Evolutionary conservation across 495 filamentous ascomycete genomes (phyloP), one percentile per base, ranked within the genome.

Genomic region (Delitschia confertaspora): DNA sequence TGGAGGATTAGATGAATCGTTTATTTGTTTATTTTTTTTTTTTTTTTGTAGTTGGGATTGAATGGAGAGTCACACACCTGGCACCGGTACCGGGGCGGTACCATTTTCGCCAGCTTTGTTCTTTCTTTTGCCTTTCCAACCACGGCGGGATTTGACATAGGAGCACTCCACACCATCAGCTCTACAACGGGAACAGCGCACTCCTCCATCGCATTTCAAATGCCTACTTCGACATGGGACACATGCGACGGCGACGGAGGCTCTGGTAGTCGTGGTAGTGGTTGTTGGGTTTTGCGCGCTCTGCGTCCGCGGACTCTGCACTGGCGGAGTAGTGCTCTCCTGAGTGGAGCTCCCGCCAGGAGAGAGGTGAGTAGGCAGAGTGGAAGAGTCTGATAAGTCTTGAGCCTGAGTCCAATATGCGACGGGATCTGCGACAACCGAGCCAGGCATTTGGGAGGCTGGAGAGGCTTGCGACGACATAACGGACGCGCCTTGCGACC

Each of bases 141-240:
- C 55, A 5, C 55, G 51, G 13, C 55, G 51, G 0, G 51, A 55
- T 31, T 55, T 58, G 37, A 58, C 47, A 30, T 58, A 58, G n/a
- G 38, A 47, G 41, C 55, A 58, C 3, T 55, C 47, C n/a, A 55
- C 51, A 18, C 51, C 47, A 31, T 58, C 55, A 18, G 35, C 39
- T 6, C 33, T 38, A 44, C 55, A 58, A 37, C 55, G 35, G n/a
- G 55, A 55, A 34, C 55, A 58, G 6, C 49, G 55, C 20, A 55
- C 38, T 16, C 51, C 51, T 17, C 55, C 55, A 36, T 58, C 55
- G 47, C 55, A 58, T 37, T 74, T 74, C 3, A 77, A 55, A 55
- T 78, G 75, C 31, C 73, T 65, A 37, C 62, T 69, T 10, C 74
- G 65, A 56, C 75, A 79, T 10, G 72, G 68, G 11, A 75, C 59